phyloP scores from a whole-genome alignment of 345 rosid genomes.

The Eucalyptus erythrocorys region DNA sequence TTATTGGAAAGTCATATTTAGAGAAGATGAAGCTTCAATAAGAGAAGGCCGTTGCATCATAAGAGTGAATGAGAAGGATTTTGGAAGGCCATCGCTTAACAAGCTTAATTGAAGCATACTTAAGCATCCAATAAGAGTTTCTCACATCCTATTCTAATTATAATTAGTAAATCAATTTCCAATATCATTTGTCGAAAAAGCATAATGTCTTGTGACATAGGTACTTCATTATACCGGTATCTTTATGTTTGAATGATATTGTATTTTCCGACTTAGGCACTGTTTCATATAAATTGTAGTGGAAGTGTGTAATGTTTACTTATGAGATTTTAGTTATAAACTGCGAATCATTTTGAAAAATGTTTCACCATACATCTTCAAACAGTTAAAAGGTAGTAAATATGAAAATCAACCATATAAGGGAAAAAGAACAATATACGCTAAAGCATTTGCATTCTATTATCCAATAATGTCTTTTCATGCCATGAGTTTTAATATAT shows the following conservation, averaged over 20 bases:
- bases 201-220: not conserved
- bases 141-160: not conserved
- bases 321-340: not conserved
- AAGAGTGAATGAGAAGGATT: not conserved
- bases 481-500: too few species aligned
- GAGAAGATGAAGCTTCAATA: not conserved
- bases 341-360: not conserved
- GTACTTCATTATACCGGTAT: not conserved
- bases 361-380: not conserved
- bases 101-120: not conserved
- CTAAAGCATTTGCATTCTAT: not conserved
- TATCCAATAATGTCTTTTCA: not conserved
- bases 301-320: not conserved
- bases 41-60: not conserved
- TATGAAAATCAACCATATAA: not conserved
- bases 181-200: not conserved
- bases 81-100: not conserved
- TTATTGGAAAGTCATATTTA: not conserved
- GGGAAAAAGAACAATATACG: not conserved
- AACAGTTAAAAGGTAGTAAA: not conserved
- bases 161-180: not conserved
- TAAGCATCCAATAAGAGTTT: not conserved
- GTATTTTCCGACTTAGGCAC: not conserved
- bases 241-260: not conserved
- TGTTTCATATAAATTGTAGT: not conserved